These are phyloP conservation scores for Thermoascus crustaceus DNA, from an alignment of 2,329 filamentous ascomycete species.

Conservation along the genomic window DNA sequence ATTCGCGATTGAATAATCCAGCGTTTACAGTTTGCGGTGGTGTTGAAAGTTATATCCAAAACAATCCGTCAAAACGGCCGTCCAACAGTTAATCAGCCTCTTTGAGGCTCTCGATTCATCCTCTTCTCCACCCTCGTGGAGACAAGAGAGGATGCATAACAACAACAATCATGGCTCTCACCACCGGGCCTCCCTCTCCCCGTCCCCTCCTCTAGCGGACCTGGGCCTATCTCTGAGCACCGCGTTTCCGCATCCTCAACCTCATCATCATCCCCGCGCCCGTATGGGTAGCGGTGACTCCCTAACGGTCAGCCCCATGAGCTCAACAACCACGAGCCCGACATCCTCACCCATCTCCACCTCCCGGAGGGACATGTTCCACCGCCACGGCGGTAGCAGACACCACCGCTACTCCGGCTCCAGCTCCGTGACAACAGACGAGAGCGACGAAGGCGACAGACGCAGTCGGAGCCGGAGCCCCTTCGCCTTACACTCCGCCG, in stretches of 20 bases:
- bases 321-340: constrained; percentile 22
- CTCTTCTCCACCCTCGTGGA: background rate
- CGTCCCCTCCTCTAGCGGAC: constrained; percentile 20
- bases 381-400: no score
- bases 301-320: constrained; percentile 19
- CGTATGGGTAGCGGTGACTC: constrained; percentile 15
- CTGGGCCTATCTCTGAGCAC: constrained; percentile 25
- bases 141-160: constrained; percentile 11
- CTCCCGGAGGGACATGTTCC: constrained; percentile 14
- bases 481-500: constrained; percentile 17
- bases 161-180: constrained; percentile 7
- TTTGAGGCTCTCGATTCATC: constrained; percentile 13
- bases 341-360: constrained; percentile 23
- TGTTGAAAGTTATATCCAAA: no score
- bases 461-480: constrained; percentile 23
- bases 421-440: constrained; percentile 1
- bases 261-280: constrained; percentile 12
- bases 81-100: constrained; percentile 14
- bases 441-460: constrained; percentile 8
- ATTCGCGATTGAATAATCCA: background rate
- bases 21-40: constrained; percentile 2
- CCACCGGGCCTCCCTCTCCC: no score
- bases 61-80: constrained; percentile 12
- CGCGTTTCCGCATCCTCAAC: constrained; percentile 20
- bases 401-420: constrained; percentile 17